Percentiles rank a stretch among this genome's conserved stretches.
phyloP scores from a whole-genome alignment of 2,329 filamentous ascomycete species.

The Pseudogymnoascus sp. region DNA sequence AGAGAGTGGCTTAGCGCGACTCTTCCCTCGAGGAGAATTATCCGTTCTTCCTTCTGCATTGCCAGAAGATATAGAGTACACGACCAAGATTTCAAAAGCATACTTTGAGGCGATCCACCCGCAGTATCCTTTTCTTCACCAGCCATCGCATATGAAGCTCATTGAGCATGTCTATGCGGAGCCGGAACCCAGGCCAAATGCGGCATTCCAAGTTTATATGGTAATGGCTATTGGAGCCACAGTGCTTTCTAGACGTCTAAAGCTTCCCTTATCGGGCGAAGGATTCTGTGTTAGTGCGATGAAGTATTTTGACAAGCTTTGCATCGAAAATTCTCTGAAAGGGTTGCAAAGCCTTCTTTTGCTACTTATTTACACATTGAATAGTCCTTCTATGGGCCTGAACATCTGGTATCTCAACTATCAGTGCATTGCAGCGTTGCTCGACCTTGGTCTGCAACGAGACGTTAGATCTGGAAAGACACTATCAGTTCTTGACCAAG shows the following conservation, averaged over 20 bases:
- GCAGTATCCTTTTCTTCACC: constrained; percentile 44
- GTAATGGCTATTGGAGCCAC: constrained; percentile 44
- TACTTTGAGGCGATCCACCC: constrained; percentile 44
- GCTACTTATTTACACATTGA: constrained; percentile 42
- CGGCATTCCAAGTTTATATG: constrained; percentile 44
- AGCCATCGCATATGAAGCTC: constrained; percentile 33
- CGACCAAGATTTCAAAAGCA: constrained; percentile 35
- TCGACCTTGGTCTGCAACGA: constrained; percentile 46
- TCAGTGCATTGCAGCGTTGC: constrained; percentile 43
- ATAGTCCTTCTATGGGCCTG: constrained; percentile 41
- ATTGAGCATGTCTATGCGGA: constrained; percentile 32
- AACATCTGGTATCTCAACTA: constrained; percentile 51
- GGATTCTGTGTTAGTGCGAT: constrained; percentile 43
- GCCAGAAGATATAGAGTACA: constrained; percentile 31
- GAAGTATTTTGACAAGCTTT: constrained; percentile 38
- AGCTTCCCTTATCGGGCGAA: constrained; percentile 39
- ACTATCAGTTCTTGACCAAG: constrained; percentile 42
- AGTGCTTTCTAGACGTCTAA: constrained; percentile 37
- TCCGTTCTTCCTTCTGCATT: constrained; percentile 12
- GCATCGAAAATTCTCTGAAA: constrained; percentile 40
- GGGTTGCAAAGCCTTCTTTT: constrained; percentile 43
- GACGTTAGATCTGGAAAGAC: constrained; percentile 37
- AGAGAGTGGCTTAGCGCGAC: neutral
- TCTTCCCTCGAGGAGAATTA: neutral
- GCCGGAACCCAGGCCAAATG: constrained; percentile 25